Evolutionary conservation across 306 rosid species (phyloP), one percentile per base, ranked within the genome.

Genomic region (Cicer pinnatifidum): DNA sequence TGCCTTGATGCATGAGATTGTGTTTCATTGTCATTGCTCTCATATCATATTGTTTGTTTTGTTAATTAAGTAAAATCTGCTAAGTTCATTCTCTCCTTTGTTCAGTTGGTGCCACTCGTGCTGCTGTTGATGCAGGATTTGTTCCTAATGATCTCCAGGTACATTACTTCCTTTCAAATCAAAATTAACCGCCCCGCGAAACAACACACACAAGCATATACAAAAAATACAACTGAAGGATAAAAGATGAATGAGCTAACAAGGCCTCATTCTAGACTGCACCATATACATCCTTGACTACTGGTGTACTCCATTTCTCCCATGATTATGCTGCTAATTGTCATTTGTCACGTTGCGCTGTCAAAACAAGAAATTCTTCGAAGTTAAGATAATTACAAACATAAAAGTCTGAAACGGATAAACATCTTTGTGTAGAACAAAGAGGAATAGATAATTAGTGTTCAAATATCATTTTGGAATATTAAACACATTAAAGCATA

Each of bases 121-220:
- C 98, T 69, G 98, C 98, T 75, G 98, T 93, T 79, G 98, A 93
- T 83, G 96, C 94, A 1, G 98, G 94, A 70, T 93, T 83, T 84
- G 98, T 93, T 82, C 89, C 94, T 17, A 93, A 93, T 79, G 98
- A 93, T 39, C 85, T 93, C 76, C 98, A 93, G 98, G 98, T 91
- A 67, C 61, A 60, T 52, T 72, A 35, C 33, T 77, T 72, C 72
- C 75, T 69, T 73, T 69, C 15, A 63, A 33, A 37, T 52, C 9
- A 28, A 77, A 39, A 73, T 61, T 63, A 46, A 45, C 41, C 28
- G 47, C 19, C 63, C 40, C 48, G 9, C 12, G 1, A 35, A 61
- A 46, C 13, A 41, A 43, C 11, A 4, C 9, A 38, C 20, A 40
- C 45, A 56, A 50, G 38, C 44, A 62, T 46, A 17, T 16, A 47